Base-by-base conservation (phyloP, 1,284 basidiomycete species). In the Fomitopsis betulina region DNA sequence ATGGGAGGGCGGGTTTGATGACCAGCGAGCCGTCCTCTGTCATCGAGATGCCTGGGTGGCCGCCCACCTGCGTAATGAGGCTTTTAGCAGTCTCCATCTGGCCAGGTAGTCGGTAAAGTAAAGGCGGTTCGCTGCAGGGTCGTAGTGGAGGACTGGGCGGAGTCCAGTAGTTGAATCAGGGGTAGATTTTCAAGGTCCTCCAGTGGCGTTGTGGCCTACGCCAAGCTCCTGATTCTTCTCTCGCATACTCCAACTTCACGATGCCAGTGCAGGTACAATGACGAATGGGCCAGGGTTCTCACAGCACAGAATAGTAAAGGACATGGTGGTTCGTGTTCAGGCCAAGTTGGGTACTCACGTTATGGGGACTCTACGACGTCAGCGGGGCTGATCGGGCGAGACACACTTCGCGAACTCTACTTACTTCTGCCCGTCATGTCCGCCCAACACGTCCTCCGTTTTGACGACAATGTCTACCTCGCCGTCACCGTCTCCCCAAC, bases 21-120 rank as follows among this genome's bases (percentile, higher is more conserved):
- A 98, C 79, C 25, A 95, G 79, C 2, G 84, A 85, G 9, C 87
- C 90, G 64, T 91, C 91, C 60, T 86, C 86, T 30, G 86, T 86
- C 9, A 84, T 79, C 60, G 87, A 79, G 30, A 98, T 85, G 39
- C 88, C 89, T 12, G 83, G 75, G 69, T 98, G 96, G 0, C 96
- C 96, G 21, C 92, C 96, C 38, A 98, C 94, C 75, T 97, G 94
- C 61, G 77, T 75, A 1, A 72, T 70, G 53, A 85, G 77, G 1
- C 78, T 40, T 17, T 37, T 33, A 7, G 42, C 30, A 25, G 58
- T 25, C 21, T 57, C 51, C 58, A 63, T 64, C 43, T 3, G 35
- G 13, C 32, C n/a, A 8, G 27, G 5, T 3, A 37, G 35, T 15
- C 13, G 35, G 35, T 12, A 12, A 37, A 10, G 35, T 12, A 37